phyloP scores from a whole-genome alignment of 805 yeast genomes.

The Lachancea mirantina region DNA sequence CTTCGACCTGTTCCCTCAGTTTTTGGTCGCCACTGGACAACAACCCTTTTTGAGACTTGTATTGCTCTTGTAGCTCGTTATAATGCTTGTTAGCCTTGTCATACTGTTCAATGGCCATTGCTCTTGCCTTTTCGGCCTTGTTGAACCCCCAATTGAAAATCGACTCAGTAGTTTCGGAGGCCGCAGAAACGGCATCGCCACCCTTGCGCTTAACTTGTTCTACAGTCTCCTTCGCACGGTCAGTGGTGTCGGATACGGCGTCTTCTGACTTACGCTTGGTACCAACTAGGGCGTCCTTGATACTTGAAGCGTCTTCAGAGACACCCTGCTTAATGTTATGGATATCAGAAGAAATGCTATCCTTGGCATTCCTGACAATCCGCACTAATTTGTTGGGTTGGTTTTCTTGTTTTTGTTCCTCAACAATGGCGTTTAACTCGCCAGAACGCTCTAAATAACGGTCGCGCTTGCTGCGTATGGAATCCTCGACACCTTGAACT shows the following conservation, averaged over 20 bases:
- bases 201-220: slow-evolving; percentile 8
- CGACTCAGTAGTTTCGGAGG: slow-evolving; percentile 15
- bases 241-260: slow-evolving; percentile 10
- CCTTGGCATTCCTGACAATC: slow-evolving; percentile 7
- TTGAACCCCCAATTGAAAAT: slow-evolving; percentile 27
- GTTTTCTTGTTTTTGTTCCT: slow-evolving; percentile 7
- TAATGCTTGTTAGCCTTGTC: slow-evolving; percentile 25
- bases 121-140: slow-evolving; percentile 25
- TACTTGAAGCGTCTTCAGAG: slow-evolving; percentile 12
- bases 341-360: slow-evolving; percentile 8
- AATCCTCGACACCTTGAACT: slow-evolving; percentile 6
- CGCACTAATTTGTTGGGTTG: slow-evolving; percentile 6
- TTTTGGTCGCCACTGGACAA: slow-evolving; percentile 16
- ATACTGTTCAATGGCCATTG: slow-evolving; percentile 25
- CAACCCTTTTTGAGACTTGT: slow-evolving; percentile 14
- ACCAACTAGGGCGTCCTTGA: slow-evolving; percentile 13
- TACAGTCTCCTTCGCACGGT: slow-evolving; percentile 9
- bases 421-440: slow-evolving; percentile 7
- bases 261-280: slow-evolving; percentile 4
- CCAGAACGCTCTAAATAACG: slow-evolving; percentile 8
- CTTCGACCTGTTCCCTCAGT: slow-evolving; percentile 14
- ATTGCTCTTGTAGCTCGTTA: slow-evolving; percentile 15
- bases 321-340: slow-evolving; percentile 14
- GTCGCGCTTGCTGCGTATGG: slow-evolving; percentile 8
- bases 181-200: slow-evolving; percentile 8